phyloP scores from a whole-genome alignment of 225 moss, liverwort and hornwort genomes.

The Thuidium tamariscinum region DNA sequence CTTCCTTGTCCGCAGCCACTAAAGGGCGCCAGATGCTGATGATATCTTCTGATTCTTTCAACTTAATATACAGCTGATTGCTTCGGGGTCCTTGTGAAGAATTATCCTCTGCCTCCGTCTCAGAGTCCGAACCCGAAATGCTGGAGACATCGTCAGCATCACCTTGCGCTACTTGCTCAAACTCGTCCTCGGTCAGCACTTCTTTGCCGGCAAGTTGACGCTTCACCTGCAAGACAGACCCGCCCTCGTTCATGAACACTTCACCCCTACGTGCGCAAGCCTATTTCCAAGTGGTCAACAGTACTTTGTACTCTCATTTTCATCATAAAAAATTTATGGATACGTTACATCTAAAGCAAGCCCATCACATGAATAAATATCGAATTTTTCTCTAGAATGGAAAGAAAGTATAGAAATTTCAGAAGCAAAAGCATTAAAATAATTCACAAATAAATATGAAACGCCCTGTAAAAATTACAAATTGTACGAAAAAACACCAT shows the following conservation, averaged over 20 bases:
- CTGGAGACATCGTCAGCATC: constrained; percentile 80
- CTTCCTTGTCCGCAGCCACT: constrained; percentile 60
- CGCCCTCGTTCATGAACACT: not conserved
- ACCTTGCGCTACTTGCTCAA: constrained; percentile 64
- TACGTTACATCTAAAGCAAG: not conserved
- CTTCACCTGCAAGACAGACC: constrained; percentile 54
- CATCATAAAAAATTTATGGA: not conserved
- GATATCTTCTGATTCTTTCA: constrained; percentile 36
- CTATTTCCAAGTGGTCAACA: not conserved
- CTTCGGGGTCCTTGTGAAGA: constrained; percentile 36
- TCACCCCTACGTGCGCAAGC: not conserved
- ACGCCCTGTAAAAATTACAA: not conserved
- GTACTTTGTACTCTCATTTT: not conserved
- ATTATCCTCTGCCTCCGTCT: constrained; percentile 53
- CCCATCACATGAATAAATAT: not conserved
- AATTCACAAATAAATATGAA: not conserved
- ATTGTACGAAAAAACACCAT: too few species aligned
- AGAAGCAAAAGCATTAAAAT: not conserved
- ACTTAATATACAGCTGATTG: constrained; percentile 46
- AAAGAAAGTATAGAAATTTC: not conserved
- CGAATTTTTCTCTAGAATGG: not conserved
- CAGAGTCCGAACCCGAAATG: constrained; percentile 90
- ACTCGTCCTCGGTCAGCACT: constrained; percentile 73
- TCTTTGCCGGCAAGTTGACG: constrained; percentile 75
- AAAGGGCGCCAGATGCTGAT: constrained; percentile 66